Evolutionary conservation across 225 moss, liverwort and hornwort species (phyloP).

Genomic region (Thuidium tamariscinum): DNA sequence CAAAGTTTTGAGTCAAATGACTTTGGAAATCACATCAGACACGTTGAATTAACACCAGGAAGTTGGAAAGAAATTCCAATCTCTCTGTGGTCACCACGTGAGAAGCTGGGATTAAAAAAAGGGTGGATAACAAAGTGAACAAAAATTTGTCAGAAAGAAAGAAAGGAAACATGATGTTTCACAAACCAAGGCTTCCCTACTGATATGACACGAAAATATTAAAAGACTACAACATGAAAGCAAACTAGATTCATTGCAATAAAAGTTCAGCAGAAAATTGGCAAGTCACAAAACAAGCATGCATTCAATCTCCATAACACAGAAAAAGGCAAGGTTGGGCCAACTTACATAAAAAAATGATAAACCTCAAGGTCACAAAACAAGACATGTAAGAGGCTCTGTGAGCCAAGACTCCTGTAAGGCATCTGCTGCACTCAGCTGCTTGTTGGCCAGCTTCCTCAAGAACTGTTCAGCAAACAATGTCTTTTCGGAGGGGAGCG

Average conservation of each 20-base stretch:
- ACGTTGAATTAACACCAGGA: not conserved
- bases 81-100: constrained; percentile 51
- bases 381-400: too few relatives aligned
- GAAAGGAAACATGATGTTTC: not conserved
- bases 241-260: not conserved
- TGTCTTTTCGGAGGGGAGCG: too few relatives aligned
- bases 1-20: not conserved
- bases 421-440: too few relatives aligned
- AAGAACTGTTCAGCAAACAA: too few relatives aligned
- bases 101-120: constrained; percentile 39
- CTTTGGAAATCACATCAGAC: not conserved
- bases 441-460: too few relatives aligned
- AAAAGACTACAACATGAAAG: not conserved
- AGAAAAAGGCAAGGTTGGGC: too few relatives aligned
- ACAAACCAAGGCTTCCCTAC: not conserved
- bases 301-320: not conserved
- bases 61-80: constrained; percentile 51
- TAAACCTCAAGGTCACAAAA: too few relatives aligned
- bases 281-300: not conserved
- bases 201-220: not conserved
- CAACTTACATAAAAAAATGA: too few relatives aligned
- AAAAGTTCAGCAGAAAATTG: not conserved
- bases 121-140: not conserved
- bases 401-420: too few relatives aligned
- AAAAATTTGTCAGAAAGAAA: not conserved